Evolutionary conservation across 2,329 filamentous ascomycete species (phyloP), one percentile per base, ranked within the genome.

Genomic region (Scortechinia acanthostroma): DNA sequence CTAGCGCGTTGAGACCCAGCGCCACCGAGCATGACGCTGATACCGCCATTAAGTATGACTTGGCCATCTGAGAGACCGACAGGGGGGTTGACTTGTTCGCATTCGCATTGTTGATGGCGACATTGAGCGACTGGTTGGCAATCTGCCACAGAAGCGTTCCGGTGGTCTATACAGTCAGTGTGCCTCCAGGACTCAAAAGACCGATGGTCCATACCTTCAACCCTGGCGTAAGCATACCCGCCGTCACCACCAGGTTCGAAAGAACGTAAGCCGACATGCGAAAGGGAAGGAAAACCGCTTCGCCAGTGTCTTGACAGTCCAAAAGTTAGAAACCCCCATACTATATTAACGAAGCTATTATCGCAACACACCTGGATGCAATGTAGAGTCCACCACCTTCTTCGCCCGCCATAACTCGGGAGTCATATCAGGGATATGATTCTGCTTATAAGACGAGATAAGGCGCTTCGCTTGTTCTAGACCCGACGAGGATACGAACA

Each of bases 181-280:
- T n/a, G n/a, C n/a, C n/a, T n/a, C n/a, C n/a, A n/a, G n/a, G n/a
- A n/a, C n/a, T n/a, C n/a, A 42, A 10, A 6, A n/a, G 19, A 10
- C 15, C 19, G 13, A 42, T 30, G 10, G 25, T 30, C 25, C 25
- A 49, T 72, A 88, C 83, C 55, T 77, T 71, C 20, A 97, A 77
- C 6, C 87, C 87, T 2, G 93, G 93, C 45, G 91, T 93, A 46
- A 98, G 84, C 93, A 98, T 98, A 56, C 93, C 93, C 4, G 83
- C 91, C 42, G 93, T 98, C 49, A 97, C 91, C 47, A 97, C 74
- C 62, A 98, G 69, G 66, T 98, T 98, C 51, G 91, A 91, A 46
- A 97, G 67, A 45, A 95, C 90, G 61, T 93, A 98, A 67, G 79
- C 87, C 44, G 91, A 97, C 93, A 98, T 98, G 61, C 93, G 88